Evolutionary conservation across 2,329 filamentous ascomycete genomes (phyloP).

Genomic region (Scedosporium apiospermum): DNA sequence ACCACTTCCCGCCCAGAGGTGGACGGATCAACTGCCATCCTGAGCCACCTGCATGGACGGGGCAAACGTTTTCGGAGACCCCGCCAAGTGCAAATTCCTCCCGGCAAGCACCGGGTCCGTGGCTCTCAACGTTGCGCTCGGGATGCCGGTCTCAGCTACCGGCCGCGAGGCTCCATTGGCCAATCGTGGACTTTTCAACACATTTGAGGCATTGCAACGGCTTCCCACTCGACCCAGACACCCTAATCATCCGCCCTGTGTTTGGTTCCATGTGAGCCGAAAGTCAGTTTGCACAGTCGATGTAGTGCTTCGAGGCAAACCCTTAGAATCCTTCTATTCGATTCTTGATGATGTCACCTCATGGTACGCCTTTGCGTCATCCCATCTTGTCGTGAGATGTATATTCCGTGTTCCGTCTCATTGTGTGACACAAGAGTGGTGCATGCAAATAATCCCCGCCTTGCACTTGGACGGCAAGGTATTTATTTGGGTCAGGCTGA

Average conservation of each 20-base stretch:
- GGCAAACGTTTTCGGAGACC: neutral
- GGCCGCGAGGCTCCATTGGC: neutral
- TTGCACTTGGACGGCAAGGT: neutral
- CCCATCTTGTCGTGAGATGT: too few species aligned
- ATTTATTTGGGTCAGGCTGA: neutral
- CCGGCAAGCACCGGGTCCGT: neutral
- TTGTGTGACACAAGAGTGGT: neutral
- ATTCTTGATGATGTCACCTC: too few species aligned
- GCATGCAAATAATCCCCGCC: neutral
- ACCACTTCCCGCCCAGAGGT: neutral
- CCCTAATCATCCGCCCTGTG: neutral
- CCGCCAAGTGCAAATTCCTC: neutral
- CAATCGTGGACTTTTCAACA: neutral
- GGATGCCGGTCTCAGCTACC: neutral
- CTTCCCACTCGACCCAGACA: neutral
- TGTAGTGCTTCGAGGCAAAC: too few species aligned
- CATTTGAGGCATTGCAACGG: neutral
- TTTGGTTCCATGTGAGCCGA: neutral
- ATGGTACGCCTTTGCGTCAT: too few species aligned
- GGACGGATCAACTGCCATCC: neutral
- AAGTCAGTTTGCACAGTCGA: neutral
- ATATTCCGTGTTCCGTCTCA: neutral
- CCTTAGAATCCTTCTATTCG: too few species aligned
- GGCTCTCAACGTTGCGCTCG: neutral
- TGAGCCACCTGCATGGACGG: neutral